These are phyloP conservation scores for Plantago coronopus DNA, from an alignment of 305 asterid species.

Conservation along the genomic window DNA sequence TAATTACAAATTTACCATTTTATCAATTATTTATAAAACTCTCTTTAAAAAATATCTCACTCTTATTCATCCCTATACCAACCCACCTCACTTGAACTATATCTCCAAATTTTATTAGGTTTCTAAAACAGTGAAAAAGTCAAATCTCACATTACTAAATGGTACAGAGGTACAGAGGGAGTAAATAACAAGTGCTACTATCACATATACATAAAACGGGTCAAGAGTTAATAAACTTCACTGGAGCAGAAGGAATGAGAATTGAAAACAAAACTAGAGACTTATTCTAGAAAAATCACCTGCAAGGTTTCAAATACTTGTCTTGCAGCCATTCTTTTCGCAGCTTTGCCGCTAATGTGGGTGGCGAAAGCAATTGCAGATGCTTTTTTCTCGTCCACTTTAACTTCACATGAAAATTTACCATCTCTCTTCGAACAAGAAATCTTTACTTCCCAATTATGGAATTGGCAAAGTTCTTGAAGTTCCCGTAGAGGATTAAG, in stretches of 20 bases:
- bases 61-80: no score
- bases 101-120: no score
- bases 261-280: background rate
- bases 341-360: slow-evolving; percentile 51
- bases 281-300: slow-evolving; percentile 39
- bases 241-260: slow-evolving; percentile 15
- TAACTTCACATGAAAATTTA: slow-evolving; percentile 42
- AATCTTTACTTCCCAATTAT: slow-evolving; percentile 46
- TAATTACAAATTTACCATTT: no score
- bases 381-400: slow-evolving; percentile 40
- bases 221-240: no score
- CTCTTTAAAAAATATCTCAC: no score
- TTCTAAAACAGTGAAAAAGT: no score
- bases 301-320: slow-evolving; percentile 43
- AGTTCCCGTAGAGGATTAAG: slow-evolving; percentile 71
- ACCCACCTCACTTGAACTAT: no score
- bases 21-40: no score
- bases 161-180: no score
- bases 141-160: no score
- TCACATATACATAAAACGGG: no score
- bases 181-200: no score
- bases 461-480: slow-evolving; percentile 73
- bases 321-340: slow-evolving; percentile 55
- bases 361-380: slow-evolving; percentile 41
- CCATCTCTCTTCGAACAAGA: slow-evolving; percentile 43